These are phyloP conservation scores for Gremmenia infestans DNA, from an alignment of 2,329 filamentous ascomycete genomes.

Conservation along the genomic window DNA sequence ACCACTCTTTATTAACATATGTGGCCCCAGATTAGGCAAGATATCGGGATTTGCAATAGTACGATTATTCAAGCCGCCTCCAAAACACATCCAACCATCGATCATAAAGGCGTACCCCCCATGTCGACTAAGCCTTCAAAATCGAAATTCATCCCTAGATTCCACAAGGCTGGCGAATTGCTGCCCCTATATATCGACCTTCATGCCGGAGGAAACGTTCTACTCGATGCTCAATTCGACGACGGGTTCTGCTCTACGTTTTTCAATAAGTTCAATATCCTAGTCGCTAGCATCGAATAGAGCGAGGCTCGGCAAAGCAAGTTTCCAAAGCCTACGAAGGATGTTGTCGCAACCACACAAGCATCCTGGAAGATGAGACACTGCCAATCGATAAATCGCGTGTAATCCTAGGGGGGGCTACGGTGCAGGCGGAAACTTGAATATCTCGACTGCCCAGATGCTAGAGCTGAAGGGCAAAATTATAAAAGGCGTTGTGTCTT, in stretches of 20 bases:
- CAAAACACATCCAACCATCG: slow-evolving; percentile 8
- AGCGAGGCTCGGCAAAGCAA: slow-evolving; percentile 39
- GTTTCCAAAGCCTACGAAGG: slow-evolving; percentile 42
- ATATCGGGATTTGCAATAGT: slow-evolving; percentile 4
- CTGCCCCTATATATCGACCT: slow-evolving; percentile 44
- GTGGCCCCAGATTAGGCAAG: slow-evolving; percentile 6
- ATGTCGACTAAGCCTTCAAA: slow-evolving; percentile 24
- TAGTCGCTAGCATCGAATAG: slow-evolving; percentile 47
- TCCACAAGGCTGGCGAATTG: slow-evolving; percentile 30
- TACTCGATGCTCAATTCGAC: slow-evolving; percentile 40
- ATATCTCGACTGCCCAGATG: slow-evolving; percentile 38
- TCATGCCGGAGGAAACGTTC: slow-evolving; percentile 47
- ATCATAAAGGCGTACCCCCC: slow-evolving; percentile 26
- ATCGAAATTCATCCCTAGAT: slow-evolving; percentile 36
- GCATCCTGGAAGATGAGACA: slow-evolving; percentile 39
- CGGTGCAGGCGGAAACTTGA: slow-evolving; percentile 47
- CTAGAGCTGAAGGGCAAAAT: slow-evolving; percentile 28
- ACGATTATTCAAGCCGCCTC: slow-evolving; percentile 3
- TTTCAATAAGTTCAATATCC: slow-evolving; percentile 35
- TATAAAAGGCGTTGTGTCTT: slow-evolving; percentile 36
- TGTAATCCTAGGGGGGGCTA: slow-evolving; percentile 44
- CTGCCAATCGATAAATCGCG: slow-evolving; percentile 42
- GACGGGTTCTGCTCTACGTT: slow-evolving; percentile 44
- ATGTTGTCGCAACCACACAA: slow-evolving; percentile 40
- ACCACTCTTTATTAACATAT: slow-evolving; percentile 12